Conservation (phyloP, 192 early-diverging fungal genomes). For the Coemansia sp. region DNA sequence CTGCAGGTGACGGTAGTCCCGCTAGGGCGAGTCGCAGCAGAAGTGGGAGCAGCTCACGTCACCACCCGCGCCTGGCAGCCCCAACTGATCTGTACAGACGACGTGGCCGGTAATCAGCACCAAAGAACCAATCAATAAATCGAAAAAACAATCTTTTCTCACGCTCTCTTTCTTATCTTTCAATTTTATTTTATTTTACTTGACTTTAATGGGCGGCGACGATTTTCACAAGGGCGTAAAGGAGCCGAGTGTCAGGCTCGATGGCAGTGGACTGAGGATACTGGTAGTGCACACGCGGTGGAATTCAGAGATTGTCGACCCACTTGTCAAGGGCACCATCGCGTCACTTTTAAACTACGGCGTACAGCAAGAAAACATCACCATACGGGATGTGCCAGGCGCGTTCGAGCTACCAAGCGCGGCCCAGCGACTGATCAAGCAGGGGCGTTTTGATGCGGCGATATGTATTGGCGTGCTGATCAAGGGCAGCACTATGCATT, state of each 20-base stretch:
- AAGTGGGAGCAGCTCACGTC: not conserved
- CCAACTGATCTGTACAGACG: not conserved
- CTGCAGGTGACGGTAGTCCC: no score
- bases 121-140: not conserved
- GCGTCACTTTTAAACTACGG: slow-evolving; percentile 65
- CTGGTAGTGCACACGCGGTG: slow-evolving; percentile 92
- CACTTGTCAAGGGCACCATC: slow-evolving; percentile 71
- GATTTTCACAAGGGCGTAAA: slow-evolving; percentile 76
- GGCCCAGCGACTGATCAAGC: slow-evolving; percentile 68
- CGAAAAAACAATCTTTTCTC: not conserved
- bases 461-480: slow-evolving; percentile 97
- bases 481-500: slow-evolving; percentile 98
- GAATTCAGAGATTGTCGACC: slow-evolving; percentile 84
- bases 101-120: not conserved
- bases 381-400: slow-evolving; percentile 77
- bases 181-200: not conserved
- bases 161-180: not conserved
- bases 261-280: slow-evolving; percentile 65
- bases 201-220: slow-evolving; percentile 36
- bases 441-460: slow-evolving; percentile 78
- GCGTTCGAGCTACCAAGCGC: slow-evolving; percentile 95
- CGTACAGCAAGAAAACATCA: slow-evolving; percentile 74
- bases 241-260: slow-evolving; percentile 51
- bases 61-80: not conserved
- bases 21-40: not conserved